Base-by-base conservation (phyloP, 176 grass and related monocot species). In the Aechmea fasciata region DNA sequence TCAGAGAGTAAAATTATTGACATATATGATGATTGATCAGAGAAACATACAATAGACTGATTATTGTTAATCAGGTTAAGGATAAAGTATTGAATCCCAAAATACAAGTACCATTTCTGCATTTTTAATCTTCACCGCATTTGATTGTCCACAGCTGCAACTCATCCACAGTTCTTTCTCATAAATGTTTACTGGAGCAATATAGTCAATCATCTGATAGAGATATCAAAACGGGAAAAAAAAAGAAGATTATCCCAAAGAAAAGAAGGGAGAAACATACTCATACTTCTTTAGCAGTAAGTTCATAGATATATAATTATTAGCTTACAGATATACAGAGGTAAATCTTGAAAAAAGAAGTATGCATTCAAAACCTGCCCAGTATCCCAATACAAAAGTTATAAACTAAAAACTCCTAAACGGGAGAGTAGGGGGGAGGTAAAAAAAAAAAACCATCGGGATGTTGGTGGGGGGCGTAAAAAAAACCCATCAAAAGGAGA, bases 61-160 rank as follows among this genome's bases (percentile, higher is more conserved):
- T 25, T 48, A 50, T 50, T 53, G 48, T 59, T 53, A 66, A 75
- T 28, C 51, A 26, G 62, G 18, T 47, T 59, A 1, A 73, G 10
- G 52, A 22, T 8, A 70, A 55, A 61, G 18, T 68, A 70, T 23
- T 57, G 68, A 64, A 83, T 29, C 64, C 67, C 72, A 51, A 63
- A 47, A 90, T 49, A 72, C 41, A 23, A 66, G 62, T 87, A 91
- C 88, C 88, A 91, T 52, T 70, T 84, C 78, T 76, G 57, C 50
- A 87, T 84, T 75, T 51, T 63, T 23, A 52, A 29, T 79, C 19
- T 75, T 51, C 47, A 72, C 50, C n/a, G 79, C 61, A 76, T 68
- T 24, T 51, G 68, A 72, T 65, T 81, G 55, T 57, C 71, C 81
- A 79, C 49, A 69, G 54, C 74, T 69, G 48, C 73, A 75, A 69